Conservation (phyloP, 2,329 filamentous ascomycete genomes). For the Trichocomaceae sp. region DNA sequence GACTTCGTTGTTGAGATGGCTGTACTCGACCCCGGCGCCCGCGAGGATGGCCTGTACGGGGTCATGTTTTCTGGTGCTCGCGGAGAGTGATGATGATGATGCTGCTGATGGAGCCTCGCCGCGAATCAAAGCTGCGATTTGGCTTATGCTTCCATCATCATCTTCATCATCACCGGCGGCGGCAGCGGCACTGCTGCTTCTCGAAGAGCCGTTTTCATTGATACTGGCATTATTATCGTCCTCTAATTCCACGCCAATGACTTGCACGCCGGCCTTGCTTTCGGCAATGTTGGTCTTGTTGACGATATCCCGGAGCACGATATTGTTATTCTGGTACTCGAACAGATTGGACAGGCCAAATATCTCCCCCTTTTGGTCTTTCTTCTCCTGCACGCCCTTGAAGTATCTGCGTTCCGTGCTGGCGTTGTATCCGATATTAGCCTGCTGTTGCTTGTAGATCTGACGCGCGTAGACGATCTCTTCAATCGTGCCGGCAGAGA, state of each 20-base stretch:
- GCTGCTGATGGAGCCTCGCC: constrained; percentile 24
- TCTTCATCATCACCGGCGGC: constrained; percentile 37
- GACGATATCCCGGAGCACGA: constrained; percentile 87
- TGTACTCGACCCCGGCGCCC: constrained; percentile 85
- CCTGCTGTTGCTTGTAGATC: constrained; percentile 98
- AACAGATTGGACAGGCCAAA: constrained; percentile 88
- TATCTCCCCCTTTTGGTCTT: constrained; percentile 79
- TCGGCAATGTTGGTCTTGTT: constrained; percentile 98
- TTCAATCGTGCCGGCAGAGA: constrained; percentile 88
- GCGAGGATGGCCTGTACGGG: constrained; percentile 83
- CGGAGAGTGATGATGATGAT: constrained; percentile 13
- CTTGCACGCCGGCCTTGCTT: constrained; percentile 72
- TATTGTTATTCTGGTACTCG: constrained; percentile 68
- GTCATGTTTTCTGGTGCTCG: constrained; percentile 53
- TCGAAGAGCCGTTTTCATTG: constrained; percentile 28
- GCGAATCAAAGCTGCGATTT: constrained; percentile 61
- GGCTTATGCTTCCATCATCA: constrained; percentile 63
- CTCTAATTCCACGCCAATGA: constrained; percentile 69
- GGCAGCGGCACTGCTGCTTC: constrained; percentile 1
- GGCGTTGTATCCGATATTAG: constrained; percentile 93
- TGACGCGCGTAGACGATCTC: constrained; percentile 96
- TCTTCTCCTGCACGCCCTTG: constrained; percentile 81
- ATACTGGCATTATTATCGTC: constrained; percentile 45
- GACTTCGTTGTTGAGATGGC: constrained; percentile 93
- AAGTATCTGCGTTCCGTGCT: constrained; percentile 92